phyloP scores from a whole-genome alignment of 345 rosid genomes.

The Gossypium ekmanianum region DNA sequence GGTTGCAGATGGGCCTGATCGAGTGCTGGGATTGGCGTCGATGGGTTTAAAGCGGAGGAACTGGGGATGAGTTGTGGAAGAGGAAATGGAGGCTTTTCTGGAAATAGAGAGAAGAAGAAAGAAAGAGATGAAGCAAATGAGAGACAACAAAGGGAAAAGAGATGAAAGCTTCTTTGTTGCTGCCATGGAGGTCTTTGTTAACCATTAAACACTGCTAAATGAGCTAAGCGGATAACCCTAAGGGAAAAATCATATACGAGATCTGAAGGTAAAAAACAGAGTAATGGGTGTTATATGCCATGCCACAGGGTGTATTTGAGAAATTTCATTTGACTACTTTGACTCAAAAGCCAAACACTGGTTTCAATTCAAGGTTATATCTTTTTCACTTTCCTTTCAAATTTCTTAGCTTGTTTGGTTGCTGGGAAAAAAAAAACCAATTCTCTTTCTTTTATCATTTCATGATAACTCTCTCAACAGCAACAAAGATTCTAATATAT shows the following conservation, averaged over 20 bases:
- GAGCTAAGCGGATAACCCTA: background rate
- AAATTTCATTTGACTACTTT: too few relatives aligned
- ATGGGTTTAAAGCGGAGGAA: conserved; percentile 5
- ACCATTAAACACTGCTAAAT: background rate
- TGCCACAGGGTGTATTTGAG: background rate
- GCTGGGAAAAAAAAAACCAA: too few relatives aligned
- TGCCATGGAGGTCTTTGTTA: conserved; percentile 21
- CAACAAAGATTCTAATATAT: too few relatives aligned
- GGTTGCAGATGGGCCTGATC: background rate
- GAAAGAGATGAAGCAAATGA: conserved; percentile 59
- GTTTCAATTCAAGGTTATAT: too few relatives aligned
- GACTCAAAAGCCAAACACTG: too few relatives aligned
- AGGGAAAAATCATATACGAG: background rate
- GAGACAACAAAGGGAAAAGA: conserved; percentile 30
- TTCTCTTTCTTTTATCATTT: too few relatives aligned
- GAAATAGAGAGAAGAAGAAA: conserved; percentile 52
- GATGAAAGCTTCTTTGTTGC: too few relatives aligned
- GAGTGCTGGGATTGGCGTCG: background rate
- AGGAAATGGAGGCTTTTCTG: conserved; percentile 38
- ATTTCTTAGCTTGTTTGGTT: too few relatives aligned
- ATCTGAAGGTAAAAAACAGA: background rate
- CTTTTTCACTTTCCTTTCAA: too few relatives aligned
- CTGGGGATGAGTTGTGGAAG: conserved; percentile 28
- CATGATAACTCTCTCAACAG: too few relatives aligned
- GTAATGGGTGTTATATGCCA: background rate